A percentile compares a stretch with the other conserved stretches of the same genome.
These are phyloP conservation scores for Schoenoplectus triqueter DNA, from an alignment of 202 grass and related monocot genomes.

Conservation along the genomic window DNA sequence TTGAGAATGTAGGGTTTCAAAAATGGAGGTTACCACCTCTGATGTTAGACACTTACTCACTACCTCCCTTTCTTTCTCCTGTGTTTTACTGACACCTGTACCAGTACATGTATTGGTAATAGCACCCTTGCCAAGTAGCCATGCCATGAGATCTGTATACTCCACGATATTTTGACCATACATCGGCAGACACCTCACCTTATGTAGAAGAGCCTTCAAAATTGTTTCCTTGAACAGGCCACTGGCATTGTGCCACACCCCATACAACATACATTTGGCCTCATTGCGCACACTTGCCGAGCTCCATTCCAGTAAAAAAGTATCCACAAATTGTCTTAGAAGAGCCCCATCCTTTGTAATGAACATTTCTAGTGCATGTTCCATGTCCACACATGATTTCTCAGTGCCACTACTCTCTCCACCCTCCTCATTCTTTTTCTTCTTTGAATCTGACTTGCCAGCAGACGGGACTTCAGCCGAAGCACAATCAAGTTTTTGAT, in stretches of 20 bases:
- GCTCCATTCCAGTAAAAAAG: conserved; percentile 90
- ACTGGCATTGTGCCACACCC: conserved; percentile 88
- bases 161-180: conserved; percentile 95
- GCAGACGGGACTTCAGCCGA: conserved; percentile 51
- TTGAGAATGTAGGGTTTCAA: conserved; percentile 81
- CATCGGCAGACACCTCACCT: conserved; percentile 76
- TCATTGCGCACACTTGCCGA: conserved; percentile 91
- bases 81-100: conserved; percentile 49
- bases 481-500: conserved; percentile 55
- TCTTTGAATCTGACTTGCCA: conserved; percentile 59
- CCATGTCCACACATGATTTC: conserved; percentile 94
- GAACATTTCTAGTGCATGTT: conserved; percentile 72
- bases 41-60: conserved; percentile 71
- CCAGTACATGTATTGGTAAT: conserved; percentile 38
- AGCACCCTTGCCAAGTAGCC: conserved; percentile 75
- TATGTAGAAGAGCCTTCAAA: conserved; percentile 67
- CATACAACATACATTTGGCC: conserved; percentile 83
- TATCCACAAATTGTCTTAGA: conserved; percentile 79
- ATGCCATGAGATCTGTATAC: conserved; percentile 88
- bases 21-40: conserved; percentile 88
- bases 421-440: conserved; percentile 86
- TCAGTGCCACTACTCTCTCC: conserved; percentile 60
- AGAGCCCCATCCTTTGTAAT: conserved; percentile 61
- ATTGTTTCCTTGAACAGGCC: conserved; percentile 67
- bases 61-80: conserved; percentile 65